phyloP scores from a whole-genome alignment of 1,284 basidiomycete species.

The Mrakiaceae sp. region DNA sequence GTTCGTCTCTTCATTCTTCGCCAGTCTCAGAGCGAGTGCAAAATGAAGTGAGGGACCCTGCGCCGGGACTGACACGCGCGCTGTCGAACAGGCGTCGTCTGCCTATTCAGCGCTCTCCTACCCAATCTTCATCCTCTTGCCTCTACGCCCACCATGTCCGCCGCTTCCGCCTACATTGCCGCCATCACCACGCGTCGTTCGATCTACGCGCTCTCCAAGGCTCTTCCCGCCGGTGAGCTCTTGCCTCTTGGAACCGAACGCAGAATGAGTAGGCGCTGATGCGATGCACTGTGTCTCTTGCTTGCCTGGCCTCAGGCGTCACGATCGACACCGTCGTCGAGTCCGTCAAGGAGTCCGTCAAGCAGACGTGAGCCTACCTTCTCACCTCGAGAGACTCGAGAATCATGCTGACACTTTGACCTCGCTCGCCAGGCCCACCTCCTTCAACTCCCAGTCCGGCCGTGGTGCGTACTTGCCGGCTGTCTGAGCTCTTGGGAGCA shows the following conservation, averaged over 20 bases:
- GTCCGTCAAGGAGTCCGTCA: constrained; percentile 6
- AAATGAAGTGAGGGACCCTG: too few relatives aligned
- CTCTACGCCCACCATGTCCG: neutral
- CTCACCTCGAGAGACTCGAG: neutral
- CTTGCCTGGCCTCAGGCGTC: neutral
- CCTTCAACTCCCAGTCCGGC: too few relatives aligned
- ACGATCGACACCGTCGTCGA: constrained; percentile 5
- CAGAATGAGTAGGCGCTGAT: too few relatives aligned
- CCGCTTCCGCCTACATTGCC: constrained; percentile 2
- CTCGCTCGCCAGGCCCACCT: neutral
- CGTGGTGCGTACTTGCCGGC: too few relatives aligned
- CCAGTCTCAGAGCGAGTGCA: too few relatives aligned
- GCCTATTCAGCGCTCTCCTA: neutral
- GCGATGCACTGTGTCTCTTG: too few relatives aligned
- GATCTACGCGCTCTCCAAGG: constrained; percentile 6
- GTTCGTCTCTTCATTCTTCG: too few relatives aligned
- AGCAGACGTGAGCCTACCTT: neutral
- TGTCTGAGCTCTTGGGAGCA: too few relatives aligned
- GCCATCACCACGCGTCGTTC: constrained; percentile 2
- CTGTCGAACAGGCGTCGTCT: neutral
- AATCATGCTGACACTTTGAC: neutral
- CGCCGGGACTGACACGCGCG: too few relatives aligned
- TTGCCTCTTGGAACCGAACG: too few relatives aligned
- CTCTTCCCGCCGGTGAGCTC: neutral
- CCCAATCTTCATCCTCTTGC: neutral